Base-by-base conservation (phyloP, 225 moss, liverwort and hornwort species). In the Physcomitrellopsis africana region DNA sequence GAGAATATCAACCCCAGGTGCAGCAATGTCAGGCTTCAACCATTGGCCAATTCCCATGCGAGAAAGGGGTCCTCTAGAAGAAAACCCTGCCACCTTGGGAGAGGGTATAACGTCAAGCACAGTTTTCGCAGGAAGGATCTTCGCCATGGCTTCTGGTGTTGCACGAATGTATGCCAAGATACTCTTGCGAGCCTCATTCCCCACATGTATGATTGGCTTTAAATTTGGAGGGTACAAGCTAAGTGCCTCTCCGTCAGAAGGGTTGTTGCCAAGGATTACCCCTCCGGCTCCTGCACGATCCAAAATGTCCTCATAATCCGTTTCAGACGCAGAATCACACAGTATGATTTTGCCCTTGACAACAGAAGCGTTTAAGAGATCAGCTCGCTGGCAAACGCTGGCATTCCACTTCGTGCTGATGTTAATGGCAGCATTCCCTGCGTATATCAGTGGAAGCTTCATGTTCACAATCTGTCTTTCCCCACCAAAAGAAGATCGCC, bases 21-120 rank as follows among this genome's bases (percentile, higher is more conserved):
- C 89, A 1, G 89, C 74, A 9, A 92, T 63, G 44, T 92, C 89
- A 7, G 87, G 92, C 83, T 92, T 74, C 74, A 83, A n/a, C 77
- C 44, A 75, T 62, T 67, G 32, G 8, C n/a, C 19, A 44, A 37
- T 26, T 37, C 5, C 32, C 6, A 1, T 24, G 37, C 37, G 19
- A 0, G 3, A 1, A 43, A 63, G 63, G 5, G 87, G 92, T 8
- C 89, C 89, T 57, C 60, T 67, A 9, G 90, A 87, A 9, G 90
- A 89, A 61, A 92, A 92, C 7, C 79, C 67, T 18, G 87, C 82
- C 8, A 87, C 64, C 19, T 87, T 62, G 57, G 90, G 86, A 37
- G 87, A 82, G 13, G 90, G 92, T 47, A 79, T 84, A 6, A 62
- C 51, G 19, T 85, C 89, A 23, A 92, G 65, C 24, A 87, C 3